A percentile compares a stretch with the other conserved stretches of the same genome.
Evolutionary conservation across 768 basidiomycete genomes (phyloP).

Genomic region (Leucosporidium creatinivorum): DNA sequence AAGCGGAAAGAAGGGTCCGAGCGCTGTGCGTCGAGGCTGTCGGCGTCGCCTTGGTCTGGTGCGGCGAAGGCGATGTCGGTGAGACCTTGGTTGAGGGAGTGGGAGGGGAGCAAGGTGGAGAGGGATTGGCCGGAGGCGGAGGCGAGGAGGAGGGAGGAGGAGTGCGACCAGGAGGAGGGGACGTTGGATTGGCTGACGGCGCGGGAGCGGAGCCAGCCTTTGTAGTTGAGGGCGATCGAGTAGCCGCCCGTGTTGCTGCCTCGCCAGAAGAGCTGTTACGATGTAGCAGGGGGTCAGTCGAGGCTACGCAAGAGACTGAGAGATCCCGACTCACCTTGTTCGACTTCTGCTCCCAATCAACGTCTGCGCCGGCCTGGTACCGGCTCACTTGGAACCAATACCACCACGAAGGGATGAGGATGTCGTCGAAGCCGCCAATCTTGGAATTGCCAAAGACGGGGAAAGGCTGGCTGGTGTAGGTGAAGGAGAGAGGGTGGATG

Average conservation of each 20-base stretch:
- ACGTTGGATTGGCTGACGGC: slow-evolving; percentile 9
- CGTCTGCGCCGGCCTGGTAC: slow-evolving; percentile 4
- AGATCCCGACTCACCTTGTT: slow-evolving; percentile 1
- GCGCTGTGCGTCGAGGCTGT: not conserved
- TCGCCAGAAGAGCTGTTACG: slow-evolving; percentile 14
- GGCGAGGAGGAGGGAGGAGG: slow-evolving; percentile 5
- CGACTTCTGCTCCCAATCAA: slow-evolving; percentile 15
- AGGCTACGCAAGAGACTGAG: not conserved
- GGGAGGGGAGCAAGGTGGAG: not conserved
- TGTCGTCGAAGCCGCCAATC: slow-evolving; percentile 7
- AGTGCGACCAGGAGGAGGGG: slow-evolving; percentile 10
- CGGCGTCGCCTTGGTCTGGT: slow-evolving; percentile 8
- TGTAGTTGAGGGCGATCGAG: slow-evolving; percentile 4
- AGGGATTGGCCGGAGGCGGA: not conserved
- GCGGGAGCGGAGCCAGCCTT: slow-evolving; percentile 14
- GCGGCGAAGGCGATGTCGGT: slow-evolving; percentile 8
- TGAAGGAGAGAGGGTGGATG: slow-evolving; percentile 8
- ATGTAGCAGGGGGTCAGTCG: not conserved
- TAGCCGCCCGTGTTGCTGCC: slow-evolving; percentile 18
- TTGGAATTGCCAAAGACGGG: slow-evolving; percentile 14
- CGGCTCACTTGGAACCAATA: slow-evolving; percentile 2
- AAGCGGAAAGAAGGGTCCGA: slow-evolving; percentile 17
- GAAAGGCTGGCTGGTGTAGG: not conserved
- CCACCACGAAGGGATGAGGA: slow-evolving; percentile 17
- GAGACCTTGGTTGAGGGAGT: slow-evolving; percentile 4